These are phyloP conservation scores for Fusarium lateritium DNA, from an alignment of 2,329 filamentous ascomycete species.

Conservation along the genomic window DNA sequence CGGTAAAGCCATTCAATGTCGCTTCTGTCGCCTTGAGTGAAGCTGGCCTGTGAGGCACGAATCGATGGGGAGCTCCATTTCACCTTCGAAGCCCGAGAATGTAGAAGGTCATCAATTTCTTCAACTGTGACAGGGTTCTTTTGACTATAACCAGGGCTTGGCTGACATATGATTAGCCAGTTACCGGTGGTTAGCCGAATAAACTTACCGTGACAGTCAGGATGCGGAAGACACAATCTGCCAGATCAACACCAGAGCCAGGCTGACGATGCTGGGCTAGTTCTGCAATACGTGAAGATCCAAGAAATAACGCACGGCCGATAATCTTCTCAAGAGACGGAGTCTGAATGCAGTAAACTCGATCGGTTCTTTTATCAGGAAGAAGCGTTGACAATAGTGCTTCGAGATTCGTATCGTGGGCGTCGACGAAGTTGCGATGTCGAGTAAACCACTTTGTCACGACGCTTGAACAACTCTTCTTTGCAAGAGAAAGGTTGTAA, in stretches of 20 bases:
- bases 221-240: conserved; percentile 77
- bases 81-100: conserved; percentile 76
- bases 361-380: conserved; percentile 81
- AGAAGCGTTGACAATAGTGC: conserved; percentile 83
- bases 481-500: conserved; percentile 61
- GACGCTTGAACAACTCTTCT: conserved; percentile 53
- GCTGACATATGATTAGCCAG: conserved; percentile 53
- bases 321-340: conserved; percentile 76
- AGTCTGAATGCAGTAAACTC: conserved; percentile 80
- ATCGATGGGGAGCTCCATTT: conserved; percentile 79
- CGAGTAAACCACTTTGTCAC: conserved; percentile 78
- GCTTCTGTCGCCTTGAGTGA: conserved; percentile 54
- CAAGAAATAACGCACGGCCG: conserved; percentile 75
- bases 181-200: not conserved
- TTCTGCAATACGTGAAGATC: conserved; percentile 71
- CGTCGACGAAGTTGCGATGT: conserved; percentile 72
- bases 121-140: conserved; percentile 72
- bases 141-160: conserved; percentile 56
- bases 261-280: conserved; percentile 74
- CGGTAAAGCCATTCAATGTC: conserved; percentile 71
- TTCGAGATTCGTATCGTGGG: conserved; percentile 68
- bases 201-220: conserved; percentile 70
- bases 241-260: conserved; percentile 75
- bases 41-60: conserved; percentile 54
- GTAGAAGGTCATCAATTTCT: conserved; percentile 77